phyloP scores from a whole-genome alignment of 805 yeast genomes.

The Brettanomyces sp. region DNA sequence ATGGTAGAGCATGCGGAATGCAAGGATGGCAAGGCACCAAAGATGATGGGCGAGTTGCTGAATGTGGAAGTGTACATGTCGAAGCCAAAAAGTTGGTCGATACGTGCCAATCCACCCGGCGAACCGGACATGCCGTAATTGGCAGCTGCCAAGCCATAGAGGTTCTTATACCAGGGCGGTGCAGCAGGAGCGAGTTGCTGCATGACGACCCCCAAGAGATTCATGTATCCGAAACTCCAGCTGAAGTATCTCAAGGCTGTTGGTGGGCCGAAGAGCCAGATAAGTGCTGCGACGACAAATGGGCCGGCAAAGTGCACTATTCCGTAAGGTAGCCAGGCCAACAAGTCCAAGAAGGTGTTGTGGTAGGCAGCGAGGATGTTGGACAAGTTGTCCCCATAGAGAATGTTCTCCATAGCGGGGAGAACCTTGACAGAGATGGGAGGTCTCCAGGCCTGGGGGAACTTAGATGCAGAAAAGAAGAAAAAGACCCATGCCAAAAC shows the following conservation, averaged over 20 bases:
- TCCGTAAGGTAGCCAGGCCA: slow-evolving; percentile 95
- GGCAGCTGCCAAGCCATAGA: slow-evolving; percentile 80
- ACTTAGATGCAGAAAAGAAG: slow-evolving; percentile 66
- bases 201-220: slow-evolving; percentile 67
- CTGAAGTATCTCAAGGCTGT: slow-evolving; percentile 74
- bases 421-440: slow-evolving; percentile 81
- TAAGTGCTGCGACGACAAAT: slow-evolving; percentile 67
- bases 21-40: slow-evolving; percentile 67
- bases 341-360: slow-evolving; percentile 56
- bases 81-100: slow-evolving; percentile 67
- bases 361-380: slow-evolving; percentile 72
- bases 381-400: slow-evolving; percentile 85
- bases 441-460: slow-evolving; percentile 70
- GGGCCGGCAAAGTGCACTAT: slow-evolving; percentile 80
- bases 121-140: slow-evolving; percentile 83
- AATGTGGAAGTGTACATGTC: slow-evolving; percentile 77
- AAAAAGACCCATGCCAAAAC: slow-evolving; percentile 79
- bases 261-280: slow-evolving; percentile 88
- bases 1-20: slow-evolving; percentile 89
- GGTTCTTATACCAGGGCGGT: slow-evolving; percentile 89
- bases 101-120: slow-evolving; percentile 87
- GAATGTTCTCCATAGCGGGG: slow-evolving; percentile 85
- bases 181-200: slow-evolving; percentile 86
- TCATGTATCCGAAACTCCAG: slow-evolving; percentile 91
- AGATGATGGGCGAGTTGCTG: slow-evolving; percentile 76